Base-by-base conservation (phyloP, 164 flowering plant genomes). In the Kalanchoe fedtschenkoi region DNA sequence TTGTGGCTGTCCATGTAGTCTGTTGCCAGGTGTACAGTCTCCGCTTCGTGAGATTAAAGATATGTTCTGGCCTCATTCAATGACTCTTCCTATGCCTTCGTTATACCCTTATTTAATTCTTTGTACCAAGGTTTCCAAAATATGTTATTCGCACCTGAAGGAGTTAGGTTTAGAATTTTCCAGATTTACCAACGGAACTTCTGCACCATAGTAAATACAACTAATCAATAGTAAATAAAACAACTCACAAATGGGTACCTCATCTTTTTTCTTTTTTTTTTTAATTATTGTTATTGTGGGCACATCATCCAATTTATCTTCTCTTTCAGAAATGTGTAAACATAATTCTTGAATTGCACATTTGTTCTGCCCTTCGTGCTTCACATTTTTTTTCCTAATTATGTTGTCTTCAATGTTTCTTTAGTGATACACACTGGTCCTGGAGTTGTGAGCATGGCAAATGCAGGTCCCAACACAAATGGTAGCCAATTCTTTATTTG, bases 401-500 rank as follows among this genome's bases (percentile, higher is more conserved):
- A 5, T 7, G 17, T 33, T 58, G 21, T 58, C 13, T 7, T 24
- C 14, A n/a, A 33, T 21, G 13, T 24, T 62, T 58, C 69, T 75
- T 68, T 78, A 86, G 92, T 86, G 74, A 21, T 73, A 37, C 92
- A 86, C 66, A 58, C 61, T 70, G 92, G 92, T 65, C 89, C 92
- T 47, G 92, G 92, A 77, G 76, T 81, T 70, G 72, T 84, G 51
- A 86, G 89, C 64, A 86, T 84, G 89, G 92, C 92, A 68, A 86
- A 86, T 81, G 88, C 89, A 41, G 92, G 89, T 42, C 97, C 99
- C 67, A 91, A 93, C 76, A 93, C 99, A 68, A 93, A 93, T 67
- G 97, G 99, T n/a, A 91, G 99, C 70, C 97, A 93, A 64, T 93
- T 93, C 64, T 93, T 93, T 70, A 93, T 90, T 44, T 90, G 99